Percentiles rank a stretch among this genome's conserved stretches.
Conservation (phyloP, 139 green algal genomes). For the Coelastrella sp. region DNA sequence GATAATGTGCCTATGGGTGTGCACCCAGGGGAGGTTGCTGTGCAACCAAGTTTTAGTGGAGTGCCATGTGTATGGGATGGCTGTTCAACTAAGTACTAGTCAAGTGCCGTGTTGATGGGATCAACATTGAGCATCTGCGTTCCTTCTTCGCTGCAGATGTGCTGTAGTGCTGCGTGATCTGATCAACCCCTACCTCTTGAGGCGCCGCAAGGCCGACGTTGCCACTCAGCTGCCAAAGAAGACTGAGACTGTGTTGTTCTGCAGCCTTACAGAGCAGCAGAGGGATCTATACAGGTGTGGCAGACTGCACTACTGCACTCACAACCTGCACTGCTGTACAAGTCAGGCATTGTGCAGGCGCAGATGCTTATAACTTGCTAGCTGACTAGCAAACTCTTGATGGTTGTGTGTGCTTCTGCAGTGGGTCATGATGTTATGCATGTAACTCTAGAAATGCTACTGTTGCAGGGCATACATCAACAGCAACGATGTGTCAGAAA, state of each 20-base stretch:
- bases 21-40: too few species aligned
- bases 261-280: slow-evolving; percentile 87
- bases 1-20: too few species aligned
- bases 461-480: slow-evolving; percentile 74
- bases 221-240: slow-evolving; percentile 90
- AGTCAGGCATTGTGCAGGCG: too few species aligned
- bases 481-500: slow-evolving; percentile 75
- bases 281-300: slow-evolving; percentile 83
- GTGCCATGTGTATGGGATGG: too few species aligned
- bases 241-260: slow-evolving; percentile 98
- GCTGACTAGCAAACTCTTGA: not conserved
- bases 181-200: slow-evolving; percentile 96
- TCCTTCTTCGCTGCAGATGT: slow-evolving; percentile 61
- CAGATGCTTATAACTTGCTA: too few species aligned
- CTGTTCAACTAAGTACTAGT: too few species aligned
- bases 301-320: slow-evolving; percentile 59
- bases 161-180: slow-evolving; percentile 95
- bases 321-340: too few species aligned
- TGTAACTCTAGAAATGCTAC: not conserved
- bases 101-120: too few species aligned
- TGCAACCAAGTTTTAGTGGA: too few species aligned
- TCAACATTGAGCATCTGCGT: too few species aligned
- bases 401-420: not conserved
- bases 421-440: not conserved
- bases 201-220: slow-evolving; percentile 94